Base-by-base conservation (phyloP, 1,284 basidiomycete genomes). In the Ustilago nuda region DNA sequence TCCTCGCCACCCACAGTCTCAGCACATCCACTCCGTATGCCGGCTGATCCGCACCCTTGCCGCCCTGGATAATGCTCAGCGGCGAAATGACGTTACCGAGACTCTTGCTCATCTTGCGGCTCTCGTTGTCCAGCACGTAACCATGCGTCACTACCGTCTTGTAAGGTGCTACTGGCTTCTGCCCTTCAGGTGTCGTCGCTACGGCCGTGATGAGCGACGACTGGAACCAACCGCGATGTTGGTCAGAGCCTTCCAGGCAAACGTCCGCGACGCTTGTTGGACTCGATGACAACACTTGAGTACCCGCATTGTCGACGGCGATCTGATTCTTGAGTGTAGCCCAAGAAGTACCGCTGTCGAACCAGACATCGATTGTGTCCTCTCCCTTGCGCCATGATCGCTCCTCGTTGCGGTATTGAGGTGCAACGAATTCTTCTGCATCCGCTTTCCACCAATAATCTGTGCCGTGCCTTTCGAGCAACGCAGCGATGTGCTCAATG, bases 291-390 rank as follows among this genome's bases (percentile, higher is more conserved):
- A 17, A 6, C 6, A 17, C 23, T 12, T n/a, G 3, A 8, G 7
- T 45, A 32, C 6, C 27, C 3, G 41, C 17, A 9, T 72, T 64
- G 13, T 76, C 66, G 17, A 39, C 36, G 2, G 50, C 56, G 74
- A 81, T 54, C 80, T 83, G 13, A 88, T 88, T 35, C 82, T 82
- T 37, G 39, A 98, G 88, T 87, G 94, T 90, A 1, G 93, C 91
- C 97, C 97, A 99, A 1, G 95, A 94, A 1, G 93, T 92, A 2
- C 97, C 97, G 81, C 94, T 96, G 87, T 99, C 97, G 81, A 99
- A 99, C 97, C 97, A 99, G 4, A 99, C 97, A 85, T 99, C 97
- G 89, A 99, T 93, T 0, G 96, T 99, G 85, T 99, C 97, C 2
- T 89, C 91, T 8, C 95, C 92, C 45, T 80, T 82, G 17, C 67